Percentiles rank a stretch among this genome's conserved stretches.
These are phyloP conservation scores for Clohesyomyces aquaticus DNA, from an alignment of 495 filamentous ascomycete species.

Conservation along the genomic window DNA sequence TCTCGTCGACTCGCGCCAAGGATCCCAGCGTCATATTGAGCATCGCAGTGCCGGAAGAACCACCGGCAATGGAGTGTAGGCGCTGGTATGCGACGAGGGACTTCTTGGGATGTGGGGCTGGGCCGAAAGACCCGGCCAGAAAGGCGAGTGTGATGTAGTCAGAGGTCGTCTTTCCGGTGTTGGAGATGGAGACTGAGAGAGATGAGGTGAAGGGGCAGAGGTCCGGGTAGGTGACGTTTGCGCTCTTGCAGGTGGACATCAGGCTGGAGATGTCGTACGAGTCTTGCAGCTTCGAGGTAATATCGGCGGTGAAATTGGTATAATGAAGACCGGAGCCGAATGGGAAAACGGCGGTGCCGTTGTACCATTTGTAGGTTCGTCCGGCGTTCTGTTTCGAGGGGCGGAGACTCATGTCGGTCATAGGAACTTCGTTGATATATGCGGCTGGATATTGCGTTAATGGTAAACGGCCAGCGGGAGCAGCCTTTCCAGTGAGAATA, in stretches of 20 bases:
- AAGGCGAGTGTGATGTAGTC: conserved; percentile 66
- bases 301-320: conserved; percentile 52
- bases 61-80: conserved; percentile 52
- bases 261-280: conserved; percentile 45
- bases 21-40: conserved; percentile 61
- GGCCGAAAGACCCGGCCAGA: conserved; percentile 59
- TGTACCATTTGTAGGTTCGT: conserved; percentile 68
- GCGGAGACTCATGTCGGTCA: conserved; percentile 61
- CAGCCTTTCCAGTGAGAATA: conserved; percentile 57
- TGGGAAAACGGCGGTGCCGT: conserved; percentile 55
- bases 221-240: conserved; percentile 41
- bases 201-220: conserved; percentile 48
- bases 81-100: conserved; percentile 64
- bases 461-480: conserved; percentile 62
- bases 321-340: conserved; percentile 63
- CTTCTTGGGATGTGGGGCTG: conserved; percentile 65
- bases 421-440: conserved; percentile 58
- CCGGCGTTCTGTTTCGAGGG: conserved; percentile 52
- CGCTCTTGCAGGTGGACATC: conserved; percentile 32
- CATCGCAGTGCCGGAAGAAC: conserved; percentile 44
- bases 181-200: conserved; percentile 52
- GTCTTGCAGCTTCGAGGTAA: conserved; percentile 35
- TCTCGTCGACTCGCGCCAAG: conserved; percentile 61
- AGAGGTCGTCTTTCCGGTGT: conserved; percentile 59
- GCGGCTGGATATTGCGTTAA: conserved; percentile 61